phyloP scores from a whole-genome alignment of 345 rosid species.

The Erodium maritimum region DNA sequence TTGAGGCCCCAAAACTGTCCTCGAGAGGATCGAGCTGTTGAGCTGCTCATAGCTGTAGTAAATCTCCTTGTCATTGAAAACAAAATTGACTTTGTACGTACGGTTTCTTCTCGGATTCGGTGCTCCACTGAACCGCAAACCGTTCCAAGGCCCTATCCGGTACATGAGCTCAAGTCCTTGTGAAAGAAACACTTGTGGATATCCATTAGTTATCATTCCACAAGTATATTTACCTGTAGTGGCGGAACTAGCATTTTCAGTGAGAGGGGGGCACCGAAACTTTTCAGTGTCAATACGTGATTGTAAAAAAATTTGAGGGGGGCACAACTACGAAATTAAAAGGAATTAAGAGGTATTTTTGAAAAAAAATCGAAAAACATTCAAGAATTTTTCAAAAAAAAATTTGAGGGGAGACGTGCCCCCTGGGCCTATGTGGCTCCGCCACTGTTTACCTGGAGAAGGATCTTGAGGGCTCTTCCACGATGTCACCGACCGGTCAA shows the following conservation, averaged over 20 bases:
- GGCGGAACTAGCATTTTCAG: too few relatives aligned
- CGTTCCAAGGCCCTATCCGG: conserved; percentile 43
- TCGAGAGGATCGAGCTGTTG: conserved; percentile 15
- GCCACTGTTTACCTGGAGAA: conserved; percentile 12
- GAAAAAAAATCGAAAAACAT: too few relatives aligned
- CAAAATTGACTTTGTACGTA: conserved; percentile 17
- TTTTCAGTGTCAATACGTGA: too few relatives aligned
- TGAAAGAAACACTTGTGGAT: conserved; percentile 26
- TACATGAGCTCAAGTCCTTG: conserved; percentile 7
- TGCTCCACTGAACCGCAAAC: conserved; percentile 27
- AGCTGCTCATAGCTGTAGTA: conserved; percentile 20
- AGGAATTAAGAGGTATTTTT: too few relatives aligned
- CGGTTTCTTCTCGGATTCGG: conserved; percentile 24
- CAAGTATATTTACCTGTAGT: conserved; percentile 13
- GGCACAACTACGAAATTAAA: too few relatives aligned
- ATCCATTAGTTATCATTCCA: conserved; percentile 12
- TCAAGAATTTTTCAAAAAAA: too few relatives aligned
- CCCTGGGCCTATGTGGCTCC: too few relatives aligned
- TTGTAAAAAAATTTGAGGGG: too few relatives aligned
- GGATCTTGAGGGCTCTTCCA: conserved; percentile 36
- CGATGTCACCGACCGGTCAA: conserved; percentile 18
- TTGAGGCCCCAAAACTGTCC: conserved; percentile 12
- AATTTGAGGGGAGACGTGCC: too few relatives aligned
- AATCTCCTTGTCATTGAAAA: conserved; percentile 18
- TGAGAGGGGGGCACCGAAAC: too few relatives aligned